Evolutionary conservation across 2,329 filamentous ascomycete species (phyloP), one percentile per base, ranked within the genome.

Genomic region (Fusarium mexicanum): DNA sequence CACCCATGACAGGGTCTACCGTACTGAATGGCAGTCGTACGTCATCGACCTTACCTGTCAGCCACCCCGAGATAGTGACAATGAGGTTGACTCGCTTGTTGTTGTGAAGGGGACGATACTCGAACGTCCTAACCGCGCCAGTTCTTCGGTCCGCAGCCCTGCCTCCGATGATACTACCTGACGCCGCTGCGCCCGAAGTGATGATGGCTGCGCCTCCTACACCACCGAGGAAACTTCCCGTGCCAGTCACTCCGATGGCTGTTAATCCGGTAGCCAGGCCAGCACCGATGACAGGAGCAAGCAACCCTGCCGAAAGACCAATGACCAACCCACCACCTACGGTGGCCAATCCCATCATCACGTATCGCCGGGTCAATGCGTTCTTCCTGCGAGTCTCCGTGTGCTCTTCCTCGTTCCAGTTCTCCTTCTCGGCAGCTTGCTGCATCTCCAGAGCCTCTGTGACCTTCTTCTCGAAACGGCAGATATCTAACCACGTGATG

Each of bases 381-480:
- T 90, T 85, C 81, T 98, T 98, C 59, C 94, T 89, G 53, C 96
- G 90, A 67, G 87, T 89, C 81, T 98, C 94, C 87, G 98, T 94
- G 80, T 98, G 95, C 74, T 97, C 94, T 17, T 96, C 92, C 81
- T 99, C 96, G 75, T 98, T 97, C 96, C 96, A 99, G 73, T 96
- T 98, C 83, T 99, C 96, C 79, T 96, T 97, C 72, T 95, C 93
- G 11, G 94, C 94, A 53, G 93, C 91, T 82, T 98, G 95, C 83
- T 98, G 96, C 94, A 99, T 98, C 83, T 99, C 96, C 29, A 99
- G 86, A 2, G 96, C 95, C 83, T 99, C 96, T 13, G 96, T 98
- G 11, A 99, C 94, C 61, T 95, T 92, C 84, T 98, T 98, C 84
- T 99, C 96, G 79, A 99, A 99, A 44, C 94, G 91, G 83, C 95